Conservation (phyloP, 805 yeast genomes). For the Schizosaccharomyces pombe region ASM294v3 CU329670.1:3795501-3796000, state of each 20-base stretch:
- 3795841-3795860: conserved; percentile 9
- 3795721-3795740: conserved; percentile 73
- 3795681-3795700: conserved; percentile 93
- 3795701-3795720: conserved; percentile 88
- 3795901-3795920: too few species aligned
- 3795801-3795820: conserved; percentile 75
- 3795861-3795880: too few species aligned
- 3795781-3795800: conserved; percentile 70
- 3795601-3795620: conserved; percentile 75
- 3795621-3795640: conserved; percentile 88
- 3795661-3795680: conserved; percentile 79
- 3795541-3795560: conserved; percentile 41
- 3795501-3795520: conserved; percentile 55
- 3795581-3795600: background rate
- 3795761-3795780: conserved; percentile 71
- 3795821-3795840: conserved; percentile 63
- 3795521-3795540: conserved; percentile 72
- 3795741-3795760: conserved; percentile 96
- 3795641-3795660: conserved; percentile 92
- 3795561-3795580: background rate
- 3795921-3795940: too few species aligned
- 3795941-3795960: too few species aligned
- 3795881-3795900: too few species aligned
- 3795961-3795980: too few species aligned
- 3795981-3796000: too few species aligned